phyloP scores from a whole-genome alignment of 768 basidiomycete genomes.

The Serendipita vermifera region DNA sequence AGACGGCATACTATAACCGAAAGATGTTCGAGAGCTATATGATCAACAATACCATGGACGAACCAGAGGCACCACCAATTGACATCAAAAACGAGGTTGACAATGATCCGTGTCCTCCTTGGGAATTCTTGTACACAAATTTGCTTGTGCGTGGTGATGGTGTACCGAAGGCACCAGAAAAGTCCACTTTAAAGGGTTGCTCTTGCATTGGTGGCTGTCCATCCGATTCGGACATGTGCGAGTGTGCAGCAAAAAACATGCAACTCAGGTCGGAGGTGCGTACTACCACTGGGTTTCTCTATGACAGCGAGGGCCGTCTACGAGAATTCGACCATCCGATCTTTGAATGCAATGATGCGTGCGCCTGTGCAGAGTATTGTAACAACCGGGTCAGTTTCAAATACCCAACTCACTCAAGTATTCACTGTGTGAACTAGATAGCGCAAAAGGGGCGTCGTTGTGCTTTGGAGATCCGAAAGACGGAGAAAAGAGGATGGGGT shows the following conservation, averaged over 20 bases:
- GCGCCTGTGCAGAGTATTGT: constrained; percentile 71
- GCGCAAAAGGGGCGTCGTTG: constrained; percentile 66
- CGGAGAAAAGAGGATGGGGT: constrained; percentile 79
- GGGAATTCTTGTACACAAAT: constrained; percentile 85
- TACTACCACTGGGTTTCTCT: constrained; percentile 44
- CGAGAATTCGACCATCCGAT: constrained; percentile 42
- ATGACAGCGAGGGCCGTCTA: constrained; percentile 47
- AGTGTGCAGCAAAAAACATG: constrained; percentile 50
- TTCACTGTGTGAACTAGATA: constrained; percentile 38
- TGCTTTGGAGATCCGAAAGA: constrained; percentile 53
- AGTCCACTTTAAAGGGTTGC: constrained; percentile 48
- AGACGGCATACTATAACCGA: constrained; percentile 20
- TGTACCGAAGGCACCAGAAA: constrained; percentile 41
- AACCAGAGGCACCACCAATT: constrained; percentile 57
- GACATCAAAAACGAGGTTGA: constrained; percentile 56
- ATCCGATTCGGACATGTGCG: constrained; percentile 58
- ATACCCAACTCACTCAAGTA: background rate
- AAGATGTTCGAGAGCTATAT: constrained; percentile 54
- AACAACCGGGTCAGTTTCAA: constrained; percentile 52
- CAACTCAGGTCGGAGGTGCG: constrained; percentile 23
- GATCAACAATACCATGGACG: constrained; percentile 45
- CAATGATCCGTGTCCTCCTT: constrained; percentile 54
- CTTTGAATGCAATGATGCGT: constrained; percentile 77
- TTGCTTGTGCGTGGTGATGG: constrained; percentile 58
- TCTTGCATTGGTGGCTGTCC: constrained; percentile 64